Evolutionary conservation across 2,329 filamentous ascomycete species (phyloP), one percentile per base, ranked within the genome.

Genomic region (Paecilomyces sp.): DNA sequence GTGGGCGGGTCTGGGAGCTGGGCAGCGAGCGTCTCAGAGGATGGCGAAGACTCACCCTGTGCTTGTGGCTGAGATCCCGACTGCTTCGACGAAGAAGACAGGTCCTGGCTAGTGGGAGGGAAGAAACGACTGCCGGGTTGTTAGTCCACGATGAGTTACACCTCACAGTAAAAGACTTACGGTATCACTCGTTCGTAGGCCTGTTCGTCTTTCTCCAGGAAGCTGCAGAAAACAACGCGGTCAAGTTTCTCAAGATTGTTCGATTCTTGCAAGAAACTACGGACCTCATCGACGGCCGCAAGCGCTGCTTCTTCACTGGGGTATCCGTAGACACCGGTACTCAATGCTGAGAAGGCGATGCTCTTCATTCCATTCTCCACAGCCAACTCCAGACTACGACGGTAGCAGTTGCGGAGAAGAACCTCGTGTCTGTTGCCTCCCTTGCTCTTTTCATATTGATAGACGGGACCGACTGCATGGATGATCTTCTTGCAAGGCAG

Each of bases 281-380:
- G 78, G 53, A 86, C 83, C 41, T 84, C 84, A 33, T 82, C 78
- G 57, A 89, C 81, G 1, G 91, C 94, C 9, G 88, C 82, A n/a
- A 80, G 73, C 0, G 91, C 91, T 0, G 93, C 94, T 50, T 87
- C 82, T 0, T 70, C 64, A 66, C 85, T 89, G 0, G 93, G 93
- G 70, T 95, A 97, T 0, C 91, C 91, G 70, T 96, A 97, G 1
- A 96, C 74, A 0, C 93, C 94, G 0, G 93, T 97, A 70, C 92
- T 96, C 61, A 97, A 82, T 22, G 86, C 88, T 50, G 88, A 86
- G 67, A 99, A 97, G 0, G 91, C 94, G 58, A 97, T 82, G 54
- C 84, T 90, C 69, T 81, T 84, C 67, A 90, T 83, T 1, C 80
- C 81, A 58, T 88, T 81, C 57, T 85, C 74, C 0, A 85, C 86